Base-by-base conservation (phyloP, 257 asterid species). In the Knoxia roxburghii region DNA sequence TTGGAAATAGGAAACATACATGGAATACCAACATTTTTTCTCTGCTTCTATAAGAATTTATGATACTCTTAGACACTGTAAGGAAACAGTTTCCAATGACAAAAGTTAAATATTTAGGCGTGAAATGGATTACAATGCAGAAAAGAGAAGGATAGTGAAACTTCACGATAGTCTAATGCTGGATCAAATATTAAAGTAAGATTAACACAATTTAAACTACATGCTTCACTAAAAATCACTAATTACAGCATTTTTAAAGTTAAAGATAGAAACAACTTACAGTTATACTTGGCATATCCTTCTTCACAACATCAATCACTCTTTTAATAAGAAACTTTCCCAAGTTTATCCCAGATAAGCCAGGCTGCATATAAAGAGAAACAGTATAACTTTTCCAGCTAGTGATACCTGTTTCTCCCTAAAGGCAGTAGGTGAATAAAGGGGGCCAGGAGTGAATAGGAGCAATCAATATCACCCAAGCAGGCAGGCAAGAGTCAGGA, bases 311-410 rank as follows among this genome's bases (percentile, higher is more conserved):
- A 84, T 93, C 96, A 68, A 93, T 86, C 75, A 90, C 99, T 43
- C 97, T 96, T 75, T 93, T 93, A 41, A 93, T 93, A 39, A 90
- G 97, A 76, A 88, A 88, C 84, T 88, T 93, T 68, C 99, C 96
- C 63, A 93, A 83, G 78, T 93, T 93, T 83, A 93, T 78, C 73
- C 97, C 99, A 57, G 99, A 82, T 76, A 93, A 83, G 74, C 97
- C 99, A 71, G 94, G 97, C 97, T 93, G 90, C 79, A 83, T 53
- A 76, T 52, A 30, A 64, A 61, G 40, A 29, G 60, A 68, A n/a
- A 40, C 40, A 75, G 64, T 64, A 52, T 46, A 59, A 69, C 15
- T 69, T 45, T 39, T 48, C 29, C n/a, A 65, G 60, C 48, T 49
- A 62, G 64, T 60, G 1, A 12, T 24, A 48, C 14, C 30, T 60